Percentiles rank a stretch among this genome's conserved stretches.
phyloP scores from a whole-genome alignment of 495 filamentous ascomycete species.

The Penicillium subrubescens region DNA sequence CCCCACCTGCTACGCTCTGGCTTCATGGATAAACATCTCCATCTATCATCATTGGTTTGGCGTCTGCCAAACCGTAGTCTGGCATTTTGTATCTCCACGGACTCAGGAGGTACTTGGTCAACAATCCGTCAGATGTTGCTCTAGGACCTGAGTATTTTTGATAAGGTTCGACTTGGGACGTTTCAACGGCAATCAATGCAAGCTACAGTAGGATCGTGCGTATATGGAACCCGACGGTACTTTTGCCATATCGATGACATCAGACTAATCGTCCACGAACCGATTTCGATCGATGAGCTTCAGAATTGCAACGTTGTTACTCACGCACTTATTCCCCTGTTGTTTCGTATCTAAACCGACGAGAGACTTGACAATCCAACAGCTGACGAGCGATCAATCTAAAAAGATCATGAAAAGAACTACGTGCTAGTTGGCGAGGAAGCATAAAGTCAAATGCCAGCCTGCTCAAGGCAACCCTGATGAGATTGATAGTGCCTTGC shows the following conservation, averaged over 20 bases:
- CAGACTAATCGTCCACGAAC: not conserved
- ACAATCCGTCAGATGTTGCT: not conserved
- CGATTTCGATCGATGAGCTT: not conserved
- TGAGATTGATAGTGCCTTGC: no score
- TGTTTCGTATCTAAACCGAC: not conserved
- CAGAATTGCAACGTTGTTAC: not conserved
- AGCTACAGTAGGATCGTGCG: not conserved
- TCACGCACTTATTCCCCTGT: not conserved
- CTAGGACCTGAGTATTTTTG: not conserved
- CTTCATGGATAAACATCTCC: not conserved
- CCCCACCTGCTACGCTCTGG: not conserved
- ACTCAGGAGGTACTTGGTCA: not conserved
- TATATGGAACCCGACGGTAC: not conserved
- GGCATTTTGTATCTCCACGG: not conserved
- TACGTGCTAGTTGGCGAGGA: no score
- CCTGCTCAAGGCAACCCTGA: no score
- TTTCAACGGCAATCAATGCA: not conserved
- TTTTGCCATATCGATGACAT: not conserved
- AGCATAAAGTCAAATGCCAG: no score
- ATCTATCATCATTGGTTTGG: not conserved
- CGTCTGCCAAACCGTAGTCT: not conserved
- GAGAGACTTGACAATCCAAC: not conserved
- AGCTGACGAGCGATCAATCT: not conserved
- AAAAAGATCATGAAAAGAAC: no score
- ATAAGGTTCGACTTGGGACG: not conserved